Evolutionary conservation across 2,329 filamentous ascomycete species (phyloP).

Genomic region (Sphaceloma murrayae): DNA sequence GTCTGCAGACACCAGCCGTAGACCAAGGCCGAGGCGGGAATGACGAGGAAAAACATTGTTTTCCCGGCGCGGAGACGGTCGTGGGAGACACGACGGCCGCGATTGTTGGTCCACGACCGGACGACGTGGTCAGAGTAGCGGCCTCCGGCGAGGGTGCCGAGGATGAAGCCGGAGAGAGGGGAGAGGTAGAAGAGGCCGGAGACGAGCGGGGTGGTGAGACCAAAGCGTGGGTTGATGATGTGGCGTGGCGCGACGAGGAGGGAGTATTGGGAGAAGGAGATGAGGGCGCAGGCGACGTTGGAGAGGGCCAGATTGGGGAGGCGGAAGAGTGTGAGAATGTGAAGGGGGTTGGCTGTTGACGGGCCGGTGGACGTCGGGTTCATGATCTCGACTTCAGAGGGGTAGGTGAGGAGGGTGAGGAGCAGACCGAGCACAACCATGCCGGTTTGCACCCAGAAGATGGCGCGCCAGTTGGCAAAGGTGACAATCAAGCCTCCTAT

Average conservation of each 20-base stretch:
- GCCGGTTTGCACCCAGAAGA: constrained; percentile 64
- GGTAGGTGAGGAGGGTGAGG: constrained; percentile 55
- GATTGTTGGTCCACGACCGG: constrained; percentile 51
- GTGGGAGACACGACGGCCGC: constrained; percentile 49
- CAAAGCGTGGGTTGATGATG: constrained; percentile 60
- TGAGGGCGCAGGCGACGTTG: constrained; percentile 54
- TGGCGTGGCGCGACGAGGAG: constrained; percentile 58
- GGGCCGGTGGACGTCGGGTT: too few relatives aligned
- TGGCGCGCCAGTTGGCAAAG: constrained; percentile 60
- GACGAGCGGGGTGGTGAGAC: constrained; percentile 53
- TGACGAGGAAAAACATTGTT: constrained; percentile 43
- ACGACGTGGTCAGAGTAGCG: constrained; percentile 57
- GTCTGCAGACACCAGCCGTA: constrained; percentile 55
- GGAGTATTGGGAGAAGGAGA: constrained; percentile 65
- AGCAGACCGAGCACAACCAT: constrained; percentile 50
- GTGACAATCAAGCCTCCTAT: constrained; percentile 65
- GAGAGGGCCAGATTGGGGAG: too few relatives aligned
- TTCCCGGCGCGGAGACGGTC: constrained; percentile 54
- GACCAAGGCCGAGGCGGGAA: constrained; percentile 51
- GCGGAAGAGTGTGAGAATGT: too few relatives aligned
- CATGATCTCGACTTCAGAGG: constrained; percentile 31
- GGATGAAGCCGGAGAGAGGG: constrained; percentile 56
- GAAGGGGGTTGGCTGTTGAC: too few relatives aligned
- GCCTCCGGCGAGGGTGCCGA: constrained; percentile 58
- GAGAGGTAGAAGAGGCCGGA: constrained; percentile 62